Percentiles rank a stretch among this genome's conserved stretches.
Evolutionary conservation across 2,329 filamentous ascomycete species (phyloP).

Genomic region (Bipolaris victoriae): DNA sequence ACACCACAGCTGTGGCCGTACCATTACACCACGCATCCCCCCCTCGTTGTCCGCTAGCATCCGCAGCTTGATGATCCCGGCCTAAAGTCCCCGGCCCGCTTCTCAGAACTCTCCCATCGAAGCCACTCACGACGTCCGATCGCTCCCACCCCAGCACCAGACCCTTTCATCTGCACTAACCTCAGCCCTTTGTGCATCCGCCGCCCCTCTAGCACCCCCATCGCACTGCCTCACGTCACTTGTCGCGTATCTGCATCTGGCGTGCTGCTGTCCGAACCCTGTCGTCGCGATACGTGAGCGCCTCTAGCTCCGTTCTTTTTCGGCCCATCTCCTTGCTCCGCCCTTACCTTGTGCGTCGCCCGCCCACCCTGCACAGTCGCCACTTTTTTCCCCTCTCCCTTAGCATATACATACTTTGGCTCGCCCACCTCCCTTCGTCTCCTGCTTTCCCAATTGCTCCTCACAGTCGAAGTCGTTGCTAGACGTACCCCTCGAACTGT

Average conservation of each 20-base stretch:
- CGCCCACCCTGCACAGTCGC: constrained; percentile 29
- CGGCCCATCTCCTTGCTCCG: constrained; percentile 39
- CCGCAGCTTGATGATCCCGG: constrained; percentile 18
- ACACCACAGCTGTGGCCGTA: background rate
- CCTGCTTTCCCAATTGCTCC: constrained; percentile 15
- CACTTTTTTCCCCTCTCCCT: constrained; percentile 34
- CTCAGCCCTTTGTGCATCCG: constrained; percentile 12
- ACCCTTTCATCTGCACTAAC: constrained; percentile 15
- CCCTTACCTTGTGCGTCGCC: constrained; percentile 16
- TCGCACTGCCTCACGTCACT: constrained; percentile 22
- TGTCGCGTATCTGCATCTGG: constrained; percentile 28
- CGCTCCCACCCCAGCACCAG: constrained; percentile 19
- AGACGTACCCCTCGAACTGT: constrained; percentile 26
- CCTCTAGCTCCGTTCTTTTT: constrained; percentile 29
- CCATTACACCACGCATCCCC: background rate
- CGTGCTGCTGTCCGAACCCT: constrained; percentile 24
- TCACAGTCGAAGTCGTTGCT: constrained; percentile 30
- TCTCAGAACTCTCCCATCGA: constrained; percentile 20
- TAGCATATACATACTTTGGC: constrained; percentile 12
- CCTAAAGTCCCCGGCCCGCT: constrained; percentile 13
- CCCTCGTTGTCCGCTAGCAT: constrained; percentile 12
- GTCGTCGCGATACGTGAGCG: constrained; percentile 23
- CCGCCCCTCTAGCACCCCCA: constrained; percentile 10
- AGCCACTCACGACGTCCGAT: constrained; percentile 24
- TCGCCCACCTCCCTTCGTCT: constrained; percentile 13